A percentile compares a stretch with the other conserved stretches of the same genome.
These are phyloP conservation scores for Kalanchoe fedtschenkoi DNA, from an alignment of 164 flowering plant species.

Conservation along the genomic window DNA sequence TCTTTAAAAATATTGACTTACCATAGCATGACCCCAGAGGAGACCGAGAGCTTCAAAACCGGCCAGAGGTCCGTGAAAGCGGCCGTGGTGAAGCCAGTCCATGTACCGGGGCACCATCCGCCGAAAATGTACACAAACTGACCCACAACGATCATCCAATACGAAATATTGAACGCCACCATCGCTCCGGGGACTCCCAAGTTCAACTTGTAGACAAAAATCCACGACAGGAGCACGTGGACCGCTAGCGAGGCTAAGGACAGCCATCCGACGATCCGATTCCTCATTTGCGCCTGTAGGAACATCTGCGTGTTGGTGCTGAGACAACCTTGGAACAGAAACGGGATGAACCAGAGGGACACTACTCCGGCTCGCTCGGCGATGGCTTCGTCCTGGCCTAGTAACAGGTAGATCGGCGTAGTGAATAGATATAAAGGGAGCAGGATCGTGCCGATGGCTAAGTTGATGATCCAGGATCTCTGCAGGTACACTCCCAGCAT, in stretches of 20 bases:
- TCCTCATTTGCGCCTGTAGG: constrained; percentile 3
- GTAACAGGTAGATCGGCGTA: neutral
- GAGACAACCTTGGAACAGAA: neutral
- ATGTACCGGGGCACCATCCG: constrained; percentile 3
- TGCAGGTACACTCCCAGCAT: constrained; percentile 7
- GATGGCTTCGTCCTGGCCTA: constrained; percentile 3
- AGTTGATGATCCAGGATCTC: constrained; percentile 7
- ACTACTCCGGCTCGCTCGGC: neutral
- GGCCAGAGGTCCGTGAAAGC: constrained; percentile 4
- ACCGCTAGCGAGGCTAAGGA: neutral
- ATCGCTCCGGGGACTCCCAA: constrained; percentile 3
- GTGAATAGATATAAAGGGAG: neutral
- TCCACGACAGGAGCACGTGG: constrained; percentile 1
- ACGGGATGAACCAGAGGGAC: neutral
- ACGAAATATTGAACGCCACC: neutral
- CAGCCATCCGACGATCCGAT: constrained; percentile 3
- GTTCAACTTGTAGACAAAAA: neutral
- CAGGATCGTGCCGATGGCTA: neutral
- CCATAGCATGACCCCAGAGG: constrained; percentile 7
- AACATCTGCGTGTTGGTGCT: constrained; percentile 2
- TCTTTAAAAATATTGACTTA: neutral
- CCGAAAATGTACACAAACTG: constrained; percentile 2
- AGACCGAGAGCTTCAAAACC: neutral
- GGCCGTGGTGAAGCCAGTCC: neutral
- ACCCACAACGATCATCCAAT: constrained; percentile 2